Evolutionary conservation across 2,329 filamentous ascomycete species (phyloP).

Genomic region (Didymella lethalis): DNA sequence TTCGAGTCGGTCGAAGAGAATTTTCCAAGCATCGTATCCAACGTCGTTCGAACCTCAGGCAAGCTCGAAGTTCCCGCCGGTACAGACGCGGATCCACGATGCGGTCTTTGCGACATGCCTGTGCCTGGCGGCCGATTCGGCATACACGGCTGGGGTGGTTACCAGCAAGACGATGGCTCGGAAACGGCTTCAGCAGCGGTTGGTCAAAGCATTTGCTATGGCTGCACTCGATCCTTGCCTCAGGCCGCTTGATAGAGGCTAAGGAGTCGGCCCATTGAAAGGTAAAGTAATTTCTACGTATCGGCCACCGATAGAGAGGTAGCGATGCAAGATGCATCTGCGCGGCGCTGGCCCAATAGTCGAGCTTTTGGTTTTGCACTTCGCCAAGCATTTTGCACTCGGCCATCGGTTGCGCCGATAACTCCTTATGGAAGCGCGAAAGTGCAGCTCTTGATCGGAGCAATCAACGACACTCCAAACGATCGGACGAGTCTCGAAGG

Average conservation of each 20-base stretch:
- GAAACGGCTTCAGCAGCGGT: conserved; percentile 33
- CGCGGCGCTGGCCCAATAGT: neutral
- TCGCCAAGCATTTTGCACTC: conserved; percentile 3
- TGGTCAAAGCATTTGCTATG: conserved; percentile 68
- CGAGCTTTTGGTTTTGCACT: neutral
- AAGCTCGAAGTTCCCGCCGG: conserved; percentile 69
- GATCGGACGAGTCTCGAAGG: neutral
- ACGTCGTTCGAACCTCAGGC: conserved; percentile 90
- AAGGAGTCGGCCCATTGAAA: neutral
- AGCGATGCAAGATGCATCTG: neutral
- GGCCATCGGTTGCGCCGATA: neutral
- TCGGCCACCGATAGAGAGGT: neutral
- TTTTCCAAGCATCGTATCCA: conserved; percentile 91
- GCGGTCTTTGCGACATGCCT: conserved; percentile 74
- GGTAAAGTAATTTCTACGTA: neutral
- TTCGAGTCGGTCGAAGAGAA: conserved; percentile 85
- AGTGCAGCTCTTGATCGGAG: neutral
- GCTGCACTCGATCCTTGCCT: conserved; percentile 69
- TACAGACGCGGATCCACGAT: conserved; percentile 50
- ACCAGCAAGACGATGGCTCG: conserved; percentile 56
- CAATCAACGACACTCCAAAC: neutral
- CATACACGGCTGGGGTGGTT: conserved; percentile 66
- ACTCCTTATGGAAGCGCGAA: neutral
- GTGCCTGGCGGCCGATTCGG: conserved; percentile 70
- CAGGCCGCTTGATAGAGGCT: neutral